Evolutionary conservation across 176 grass and related monocot genomes (phyloP).

Genomic region (Bothriochloa decipiens): DNA sequence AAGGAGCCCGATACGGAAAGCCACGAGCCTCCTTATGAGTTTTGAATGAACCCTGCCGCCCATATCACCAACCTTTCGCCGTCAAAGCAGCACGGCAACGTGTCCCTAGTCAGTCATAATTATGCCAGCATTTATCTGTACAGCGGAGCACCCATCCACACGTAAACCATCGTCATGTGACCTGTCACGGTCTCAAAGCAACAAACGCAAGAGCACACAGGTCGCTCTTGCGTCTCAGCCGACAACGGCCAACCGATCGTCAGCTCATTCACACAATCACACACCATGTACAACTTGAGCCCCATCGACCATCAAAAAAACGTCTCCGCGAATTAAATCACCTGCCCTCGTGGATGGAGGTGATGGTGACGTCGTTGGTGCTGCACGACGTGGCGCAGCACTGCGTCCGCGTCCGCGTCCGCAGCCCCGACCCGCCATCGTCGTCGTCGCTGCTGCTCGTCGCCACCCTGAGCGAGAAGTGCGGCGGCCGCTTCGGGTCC

Average conservation of each 20-base stretch:
- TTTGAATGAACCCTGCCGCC: neutral
- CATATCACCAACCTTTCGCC: slow-evolving; percentile 2
- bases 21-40: too few relatives aligned
- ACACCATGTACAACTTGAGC: neutral
- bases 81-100: neutral
- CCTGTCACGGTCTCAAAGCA: neutral
- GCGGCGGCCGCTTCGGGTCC: slow-evolving; percentile 45
- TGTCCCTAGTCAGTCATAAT: slow-evolving; percentile 19
- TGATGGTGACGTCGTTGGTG: slow-evolving; percentile 58
- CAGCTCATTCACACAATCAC: neutral
- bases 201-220: neutral
- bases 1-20: neutral
- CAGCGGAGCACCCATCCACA: slow-evolving; percentile 8
- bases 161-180: neutral
- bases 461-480: slow-evolving; percentile 37
- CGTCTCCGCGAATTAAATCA: neutral
- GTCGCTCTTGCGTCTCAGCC: neutral
- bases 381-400: slow-evolving; percentile 35
- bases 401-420: neutral
- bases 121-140: neutral
- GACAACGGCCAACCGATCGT: neutral
- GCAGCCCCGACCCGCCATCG: neutral
- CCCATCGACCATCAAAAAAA: neutral
- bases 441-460: slow-evolving; percentile 3
- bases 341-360: slow-evolving; percentile 36